Conservation (phyloP, 2,329 filamentous ascomycete species). For the Fusarium temperatum region DNA sequence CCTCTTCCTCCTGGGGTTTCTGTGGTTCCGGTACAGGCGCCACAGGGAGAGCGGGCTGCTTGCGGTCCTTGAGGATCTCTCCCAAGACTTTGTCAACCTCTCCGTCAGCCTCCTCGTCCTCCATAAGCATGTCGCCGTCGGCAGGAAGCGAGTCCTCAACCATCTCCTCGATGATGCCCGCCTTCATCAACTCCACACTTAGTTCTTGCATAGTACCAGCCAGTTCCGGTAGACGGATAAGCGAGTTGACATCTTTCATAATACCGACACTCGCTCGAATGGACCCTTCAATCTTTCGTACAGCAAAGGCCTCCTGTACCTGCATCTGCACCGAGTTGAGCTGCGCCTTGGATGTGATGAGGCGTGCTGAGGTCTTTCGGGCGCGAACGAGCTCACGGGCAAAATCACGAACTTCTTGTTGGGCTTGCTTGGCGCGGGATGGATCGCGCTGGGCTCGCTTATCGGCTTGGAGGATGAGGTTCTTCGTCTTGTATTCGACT, state of each 20-base stretch:
- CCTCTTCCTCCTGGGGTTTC: conserved; percentile 60
- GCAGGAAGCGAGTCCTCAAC: conserved; percentile 85
- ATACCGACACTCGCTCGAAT: conserved; percentile 87
- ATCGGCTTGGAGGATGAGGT: conserved; percentile 83
- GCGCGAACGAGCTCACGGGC: conserved; percentile 86
- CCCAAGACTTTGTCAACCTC: conserved; percentile 95
- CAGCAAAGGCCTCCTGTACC: conserved; percentile 94
- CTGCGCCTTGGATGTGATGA: conserved; percentile 90
- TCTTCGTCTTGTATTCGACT: conserved; percentile 85
- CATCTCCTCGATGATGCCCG: conserved; percentile 98
- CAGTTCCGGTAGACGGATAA: conserved; percentile 85
- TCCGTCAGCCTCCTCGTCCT: conserved; percentile 77
- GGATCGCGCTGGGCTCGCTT: conserved; percentile 84
- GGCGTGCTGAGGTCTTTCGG: conserved; percentile 76
- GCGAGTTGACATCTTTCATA: conserved; percentile 94
- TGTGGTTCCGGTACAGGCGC: conserved; percentile 66
- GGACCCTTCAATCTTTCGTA: conserved; percentile 94
- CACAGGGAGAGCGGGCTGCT: conserved; percentile 66
- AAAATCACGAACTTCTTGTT: conserved; percentile 85
- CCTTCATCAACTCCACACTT: conserved; percentile 87
- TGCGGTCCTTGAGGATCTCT: conserved; percentile 86
- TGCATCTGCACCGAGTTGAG: conserved; percentile 95
- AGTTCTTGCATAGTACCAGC: conserved; percentile 90
- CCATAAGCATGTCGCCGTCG: conserved; percentile 75
- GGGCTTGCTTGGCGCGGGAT: conserved; percentile 79